Evolutionary conservation across 2,329 filamentous ascomycete genomes (phyloP), one percentile per base, ranked within the genome.

Genomic region (Xenosphaeropsis pyriputrescens): DNA sequence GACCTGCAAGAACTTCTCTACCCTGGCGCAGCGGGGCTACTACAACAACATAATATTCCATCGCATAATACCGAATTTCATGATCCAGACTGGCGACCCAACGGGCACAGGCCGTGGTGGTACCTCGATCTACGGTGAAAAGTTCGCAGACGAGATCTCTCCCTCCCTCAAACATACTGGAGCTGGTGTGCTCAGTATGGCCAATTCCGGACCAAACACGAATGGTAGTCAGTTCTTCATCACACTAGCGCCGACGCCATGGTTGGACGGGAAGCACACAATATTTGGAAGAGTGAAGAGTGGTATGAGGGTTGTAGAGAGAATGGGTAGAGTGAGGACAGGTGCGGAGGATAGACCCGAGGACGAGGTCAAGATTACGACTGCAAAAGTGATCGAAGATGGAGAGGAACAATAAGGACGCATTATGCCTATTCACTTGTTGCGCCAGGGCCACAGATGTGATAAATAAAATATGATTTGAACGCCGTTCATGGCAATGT

Each of bases 221-320:
- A 96, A 96, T 58, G 89, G 89, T 16, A 85, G 76, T 41, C 91
- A 96, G 61, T 98, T 96, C 61, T 96, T 96, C 57, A 77, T 98
- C 47, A 96, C 91, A 0, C 68, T 96, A 26, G 89, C 86, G 6
- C 89, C 89, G 4, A 89, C 91, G 13, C 91, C 91, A 1, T 96
- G 89, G 89, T 62, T 98, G 42, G 91, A 98, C 60, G 86, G 88
- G 16, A 95, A 94, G 60, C 89, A 98, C 58, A 93, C 88, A 9
- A 93, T 98, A 47, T 98, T 98, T 55, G 91, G 91, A 1, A 67
- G 89, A 38, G 86, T 98, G 30, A 88, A 82, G 63, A 72, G 62
- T 39, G 91, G 91, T 0, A 75, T 96, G 70, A 67, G 71, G 40
- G 68, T 89, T n/a, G 77, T 96, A 18, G 79, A 85, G 64, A 71